Percentiles rank a stretch among this genome's conserved stretches.
Conservation (phyloP, 352 stramenopile species). For the Globisporangium barbulae region DNA sequence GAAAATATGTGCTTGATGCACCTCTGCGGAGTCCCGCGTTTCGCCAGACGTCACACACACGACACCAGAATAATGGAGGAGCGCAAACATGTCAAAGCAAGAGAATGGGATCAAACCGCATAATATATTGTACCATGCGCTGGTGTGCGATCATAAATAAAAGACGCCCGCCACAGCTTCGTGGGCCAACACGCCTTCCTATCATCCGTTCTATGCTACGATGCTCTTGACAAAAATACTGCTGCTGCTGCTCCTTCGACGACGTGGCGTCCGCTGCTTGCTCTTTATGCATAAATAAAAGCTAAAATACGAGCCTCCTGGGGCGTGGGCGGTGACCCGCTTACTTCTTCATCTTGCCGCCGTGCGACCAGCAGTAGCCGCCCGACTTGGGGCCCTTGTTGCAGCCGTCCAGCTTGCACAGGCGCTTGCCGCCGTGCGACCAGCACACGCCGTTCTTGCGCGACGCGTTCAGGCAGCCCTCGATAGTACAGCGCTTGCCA, state of each 20-base stretch:
- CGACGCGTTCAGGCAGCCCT: slow-evolving; percentile 74
- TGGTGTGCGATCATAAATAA: slow-evolving; percentile 12
- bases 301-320: not conserved
- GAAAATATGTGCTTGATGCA: not conserved
- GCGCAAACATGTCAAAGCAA: not conserved
- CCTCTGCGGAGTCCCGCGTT: not conserved
- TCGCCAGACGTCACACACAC: not conserved
- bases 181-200: not conserved
- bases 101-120: slow-evolving; percentile 9
- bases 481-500: slow-evolving; percentile 71
- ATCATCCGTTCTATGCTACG: slow-evolving; percentile 11
- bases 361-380: slow-evolving; percentile 82
- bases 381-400: slow-evolving; percentile 81
- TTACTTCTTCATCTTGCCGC: slow-evolving; percentile 84
- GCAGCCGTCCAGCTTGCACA: slow-evolving; percentile 75
- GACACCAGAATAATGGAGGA: not conserved
- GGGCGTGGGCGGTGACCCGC: not conserved
- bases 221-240: slow-evolving; percentile 3
- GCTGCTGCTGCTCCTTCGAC: not conserved
- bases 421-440: slow-evolving; percentile 76
- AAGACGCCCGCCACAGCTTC: not conserved
- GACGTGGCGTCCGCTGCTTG: not conserved
- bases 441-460: slow-evolving; percentile 83
- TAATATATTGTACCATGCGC: slow-evolving; percentile 13
- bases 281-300: slow-evolving; percentile 20